phyloP scores from a whole-genome alignment of 2,329 filamentous ascomycete species.

The Ceratocystis diversiconidia region DNA sequence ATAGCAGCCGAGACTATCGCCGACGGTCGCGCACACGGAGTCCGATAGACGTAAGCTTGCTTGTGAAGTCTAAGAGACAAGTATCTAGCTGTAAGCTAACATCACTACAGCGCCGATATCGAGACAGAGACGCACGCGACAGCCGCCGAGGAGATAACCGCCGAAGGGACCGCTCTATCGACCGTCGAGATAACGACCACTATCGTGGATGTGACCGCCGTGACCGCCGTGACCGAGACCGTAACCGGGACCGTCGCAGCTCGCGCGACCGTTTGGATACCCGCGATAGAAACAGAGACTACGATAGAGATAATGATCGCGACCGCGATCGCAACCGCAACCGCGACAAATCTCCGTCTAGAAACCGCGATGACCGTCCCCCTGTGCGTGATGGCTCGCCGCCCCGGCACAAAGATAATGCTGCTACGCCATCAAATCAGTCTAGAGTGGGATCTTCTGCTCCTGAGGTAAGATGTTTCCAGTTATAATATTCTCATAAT shows the following conservation, averaged over 20 bases:
- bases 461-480: slow-evolving; percentile 38
- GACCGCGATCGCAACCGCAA: slow-evolving; percentile 50
- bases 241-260: slow-evolving; percentile 45
- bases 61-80: background rate
- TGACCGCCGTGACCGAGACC: slow-evolving; percentile 29
- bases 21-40: slow-evolving; percentile 49
- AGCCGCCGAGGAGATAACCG: slow-evolving; percentile 44
- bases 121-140: slow-evolving; percentile 37
- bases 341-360: slow-evolving; percentile 5
- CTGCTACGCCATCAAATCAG: slow-evolving; percentile 27
- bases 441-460: slow-evolving; percentile 30
- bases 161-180: slow-evolving; percentile 56
- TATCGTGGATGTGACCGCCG: slow-evolving; percentile 44
- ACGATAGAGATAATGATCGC: slow-evolving; percentile 47
- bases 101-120: slow-evolving; percentile 40
- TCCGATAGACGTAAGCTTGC: slow-evolving; percentile 42
- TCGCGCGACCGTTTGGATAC: slow-evolving; percentile 47
- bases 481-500: slow-evolving; percentile 23
- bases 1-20: slow-evolving; percentile 32
- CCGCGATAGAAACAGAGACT: slow-evolving; percentile 40
- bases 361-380: slow-evolving; percentile 27
- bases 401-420: slow-evolving; percentile 1
- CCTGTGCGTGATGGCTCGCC: slow-evolving; percentile 51
- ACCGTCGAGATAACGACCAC: slow-evolving; percentile 50
- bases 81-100: slow-evolving; percentile 29